These are phyloP conservation scores for Fusarium staphyleae DNA, from an alignment of 2,329 filamentous ascomycete genomes.

Conservation along the genomic window DNA sequence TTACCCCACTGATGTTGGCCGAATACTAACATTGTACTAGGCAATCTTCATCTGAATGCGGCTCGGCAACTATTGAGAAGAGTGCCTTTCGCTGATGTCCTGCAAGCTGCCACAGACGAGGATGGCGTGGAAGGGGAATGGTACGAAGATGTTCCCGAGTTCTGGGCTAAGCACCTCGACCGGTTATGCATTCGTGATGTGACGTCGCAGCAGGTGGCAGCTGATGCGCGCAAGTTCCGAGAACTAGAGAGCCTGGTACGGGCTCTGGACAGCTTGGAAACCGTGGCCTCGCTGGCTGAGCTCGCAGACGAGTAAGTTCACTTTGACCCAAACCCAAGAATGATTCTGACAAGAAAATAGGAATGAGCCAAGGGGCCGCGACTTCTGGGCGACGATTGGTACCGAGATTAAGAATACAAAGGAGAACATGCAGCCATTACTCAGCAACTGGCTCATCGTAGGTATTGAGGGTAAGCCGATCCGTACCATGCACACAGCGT, in stretches of 20 bases:
- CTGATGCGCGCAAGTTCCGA: conserved; percentile 67
- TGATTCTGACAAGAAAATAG: conserved; percentile 38
- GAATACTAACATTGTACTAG: conserved; percentile 44
- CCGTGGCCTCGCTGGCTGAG: conserved; percentile 64
- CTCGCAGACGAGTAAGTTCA: conserved; percentile 60
- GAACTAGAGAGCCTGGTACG: conserved; percentile 73
- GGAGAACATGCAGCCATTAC: conserved; percentile 65
- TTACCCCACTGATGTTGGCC: neutral
- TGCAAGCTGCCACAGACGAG: conserved; percentile 51
- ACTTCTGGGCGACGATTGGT: conserved; percentile 63
- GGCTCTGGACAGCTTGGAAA: conserved; percentile 72
- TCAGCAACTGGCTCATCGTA: conserved; percentile 68
- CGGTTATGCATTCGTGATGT: conserved; percentile 46
- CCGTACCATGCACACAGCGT: neutral
- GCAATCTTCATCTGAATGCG: conserved; percentile 59
- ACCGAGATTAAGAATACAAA: conserved; percentile 62
- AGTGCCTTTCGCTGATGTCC: conserved; percentile 58
- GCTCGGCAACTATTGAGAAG: conserved; percentile 61
- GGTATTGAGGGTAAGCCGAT: conserved; percentile 60
- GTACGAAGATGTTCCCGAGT: conserved; percentile 50
- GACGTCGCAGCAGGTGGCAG: conserved; percentile 53
- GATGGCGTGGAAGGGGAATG: conserved; percentile 48
- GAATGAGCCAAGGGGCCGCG: conserved; percentile 51
- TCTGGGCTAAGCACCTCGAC: conserved; percentile 50
- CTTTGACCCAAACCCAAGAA: neutral